Percentiles rank a stretch among this genome's conserved stretches.
phyloP scores from a whole-genome alignment of 2,329 filamentous ascomycete species.

The Clarireedia homoeocarpa region DNA sequence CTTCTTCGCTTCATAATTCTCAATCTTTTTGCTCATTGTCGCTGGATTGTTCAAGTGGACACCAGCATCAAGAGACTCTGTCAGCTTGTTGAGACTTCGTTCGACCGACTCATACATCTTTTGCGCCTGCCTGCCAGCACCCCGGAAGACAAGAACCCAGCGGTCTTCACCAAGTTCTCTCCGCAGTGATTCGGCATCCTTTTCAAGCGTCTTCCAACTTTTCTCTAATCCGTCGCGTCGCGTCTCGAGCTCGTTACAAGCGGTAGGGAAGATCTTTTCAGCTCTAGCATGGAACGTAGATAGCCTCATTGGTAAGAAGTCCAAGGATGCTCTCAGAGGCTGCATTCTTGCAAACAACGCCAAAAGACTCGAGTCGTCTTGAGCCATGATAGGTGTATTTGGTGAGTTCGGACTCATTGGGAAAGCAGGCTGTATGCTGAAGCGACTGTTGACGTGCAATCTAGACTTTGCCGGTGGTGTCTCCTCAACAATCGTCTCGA shows the following conservation, averaged over 20 bases:
- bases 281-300: slow-evolving; percentile 79
- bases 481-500: slow-evolving; percentile 91
- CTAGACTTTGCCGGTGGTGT: slow-evolving; percentile 52
- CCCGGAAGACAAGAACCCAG: slow-evolving; percentile 92
- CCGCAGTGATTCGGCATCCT: slow-evolving; percentile 80
- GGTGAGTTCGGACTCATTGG: slow-evolving; percentile 56
- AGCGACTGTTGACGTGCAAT: slow-evolving; percentile 51
- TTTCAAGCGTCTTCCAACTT: slow-evolving; percentile 82
- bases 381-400: slow-evolving; percentile 47
- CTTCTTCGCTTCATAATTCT: slow-evolving; percentile 92
- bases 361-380: slow-evolving; percentile 82
- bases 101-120: slow-evolving; percentile 97
- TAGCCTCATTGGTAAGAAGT: slow-evolving; percentile 91
- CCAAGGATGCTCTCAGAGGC: slow-evolving; percentile 81
- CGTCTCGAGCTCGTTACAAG: slow-evolving; percentile 80
- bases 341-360: slow-evolving; percentile 94
- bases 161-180: slow-evolving; percentile 91
- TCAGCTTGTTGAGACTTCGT: slow-evolving; percentile 74
- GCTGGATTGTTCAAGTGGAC: slow-evolving; percentile 66
- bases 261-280: slow-evolving; percentile 73
- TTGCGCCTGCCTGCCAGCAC: slow-evolving; percentile 81
- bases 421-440: slow-evolving; percentile 58
- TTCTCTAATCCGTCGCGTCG: slow-evolving; percentile 67
- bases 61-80: slow-evolving; percentile 68
- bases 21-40: slow-evolving; percentile 70